Evolutionary conservation across 2,329 filamentous ascomycete species (phyloP).

Genomic region (Ophiostoma ips): DNA sequence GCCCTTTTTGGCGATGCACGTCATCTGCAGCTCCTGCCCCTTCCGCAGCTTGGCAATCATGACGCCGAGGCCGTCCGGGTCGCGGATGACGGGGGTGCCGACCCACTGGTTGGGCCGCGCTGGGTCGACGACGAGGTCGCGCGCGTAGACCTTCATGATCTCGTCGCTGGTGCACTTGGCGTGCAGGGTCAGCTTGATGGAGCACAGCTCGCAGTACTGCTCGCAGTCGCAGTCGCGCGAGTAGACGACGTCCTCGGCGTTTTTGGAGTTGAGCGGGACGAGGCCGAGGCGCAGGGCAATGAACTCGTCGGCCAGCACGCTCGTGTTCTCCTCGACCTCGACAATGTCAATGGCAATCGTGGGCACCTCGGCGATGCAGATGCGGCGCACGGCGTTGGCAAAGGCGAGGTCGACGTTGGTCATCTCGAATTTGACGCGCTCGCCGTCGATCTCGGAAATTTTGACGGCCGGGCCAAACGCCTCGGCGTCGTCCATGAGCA

Average conservation of each 20-base stretch:
- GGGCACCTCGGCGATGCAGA: conserved; percentile 86
- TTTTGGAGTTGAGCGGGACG: conserved; percentile 73
- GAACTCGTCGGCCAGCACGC: conserved; percentile 94
- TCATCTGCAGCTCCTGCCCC: conserved; percentile 80
- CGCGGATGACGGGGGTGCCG: conserved; percentile 70
- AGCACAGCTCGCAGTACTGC: conserved; percentile 84
- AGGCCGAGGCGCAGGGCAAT: conserved; percentile 84
- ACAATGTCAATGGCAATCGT: conserved; percentile 92
- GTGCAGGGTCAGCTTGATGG: conserved; percentile 70
- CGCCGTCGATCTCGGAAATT: conserved; percentile 57
- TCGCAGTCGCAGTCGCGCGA: conserved; percentile 94
- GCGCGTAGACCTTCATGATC: conserved; percentile 86
- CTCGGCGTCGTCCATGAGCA: conserved; percentile 43
- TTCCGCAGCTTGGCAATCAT: conserved; percentile 83
- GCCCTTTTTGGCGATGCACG: conserved; percentile 92
- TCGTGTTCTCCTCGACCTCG: conserved; percentile 83
- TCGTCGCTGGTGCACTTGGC: conserved; percentile 75
- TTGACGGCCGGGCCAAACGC: conserved; percentile 42
- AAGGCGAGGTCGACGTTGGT: conserved; percentile 80
- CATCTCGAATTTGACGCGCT: conserved; percentile 83
- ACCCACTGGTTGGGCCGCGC: conserved; percentile 59
- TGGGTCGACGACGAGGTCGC: conserved; percentile 64
- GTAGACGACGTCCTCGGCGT: conserved; percentile 71
- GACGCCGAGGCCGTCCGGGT: conserved; percentile 66
- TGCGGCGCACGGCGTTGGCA: conserved; percentile 81